Evolutionary conservation across 768 basidiomycete genomes (phyloP).

Genomic region (Leccinum longicurvipes): DNA sequence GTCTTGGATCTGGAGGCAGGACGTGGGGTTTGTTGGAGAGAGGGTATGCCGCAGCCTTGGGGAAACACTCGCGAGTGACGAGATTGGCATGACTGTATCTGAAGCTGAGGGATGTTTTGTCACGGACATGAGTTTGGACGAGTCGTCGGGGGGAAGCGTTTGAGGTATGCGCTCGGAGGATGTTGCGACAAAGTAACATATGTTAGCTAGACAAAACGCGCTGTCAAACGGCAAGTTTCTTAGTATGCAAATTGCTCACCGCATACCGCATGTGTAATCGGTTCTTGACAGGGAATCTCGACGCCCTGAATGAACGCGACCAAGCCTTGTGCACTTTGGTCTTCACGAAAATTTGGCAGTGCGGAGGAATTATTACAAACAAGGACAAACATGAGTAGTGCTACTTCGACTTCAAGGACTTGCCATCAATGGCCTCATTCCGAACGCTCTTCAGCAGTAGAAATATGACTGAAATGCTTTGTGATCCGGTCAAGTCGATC

Average conservation of each 20-base stretch:
- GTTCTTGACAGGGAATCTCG: slow-evolving; percentile 28
- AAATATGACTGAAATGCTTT: too few species aligned
- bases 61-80: slow-evolving; percentile 11
- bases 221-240: not conserved
- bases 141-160: slow-evolving; percentile 27
- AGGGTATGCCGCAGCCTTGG: slow-evolving; percentile 6
- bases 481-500: not conserved
- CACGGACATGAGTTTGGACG: slow-evolving; percentile 16
- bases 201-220: slow-evolving; percentile 49
- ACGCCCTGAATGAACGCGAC: slow-evolving; percentile 30
- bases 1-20: slow-evolving; percentile 5
- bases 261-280: slow-evolving; percentile 49
- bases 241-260: slow-evolving; percentile 36
- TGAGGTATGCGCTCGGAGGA: slow-evolving; percentile 44
- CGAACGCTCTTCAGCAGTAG: too few species aligned
- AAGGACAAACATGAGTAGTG: slow-evolving; percentile 22
- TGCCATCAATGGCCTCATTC: too few species aligned
- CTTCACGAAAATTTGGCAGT: slow-evolving; percentile 31
- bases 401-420: too few species aligned
- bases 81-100: slow-evolving; percentile 14
- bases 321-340: not conserved
- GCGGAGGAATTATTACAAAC: slow-evolving; percentile 15
- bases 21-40: not conserved
- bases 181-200: slow-evolving; percentile 73
- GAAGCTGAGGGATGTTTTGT: slow-evolving; percentile 7